A percentile compares a stretch with the other conserved stretches of the same genome.
phyloP scores from a whole-genome alignment of 1,139 yeast species.

The Yamadazyma atmosphaerica region DNA sequence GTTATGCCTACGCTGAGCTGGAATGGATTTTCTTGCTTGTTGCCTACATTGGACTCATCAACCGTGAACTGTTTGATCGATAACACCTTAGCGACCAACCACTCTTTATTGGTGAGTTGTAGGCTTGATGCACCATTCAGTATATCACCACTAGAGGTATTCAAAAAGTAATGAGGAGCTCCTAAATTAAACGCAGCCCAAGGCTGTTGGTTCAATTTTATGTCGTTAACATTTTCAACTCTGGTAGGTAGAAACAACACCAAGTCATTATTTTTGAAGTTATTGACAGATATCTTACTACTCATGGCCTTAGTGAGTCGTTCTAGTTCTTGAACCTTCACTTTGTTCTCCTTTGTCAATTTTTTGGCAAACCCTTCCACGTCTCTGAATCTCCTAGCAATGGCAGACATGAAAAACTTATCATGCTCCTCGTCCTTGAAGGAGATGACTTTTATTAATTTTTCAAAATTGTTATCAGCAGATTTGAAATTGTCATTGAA shows the following conservation, averaged over 20 bases:
- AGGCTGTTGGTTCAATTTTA: conserved; percentile 41
- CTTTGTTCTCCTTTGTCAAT: conserved; percentile 71
- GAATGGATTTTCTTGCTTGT: conserved; percentile 45
- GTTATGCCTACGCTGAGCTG: conserved; percentile 45
- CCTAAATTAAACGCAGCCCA: conserved; percentile 90
- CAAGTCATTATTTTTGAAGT: conserved; percentile 69
- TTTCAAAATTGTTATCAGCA: conserved; percentile 22
- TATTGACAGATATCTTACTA: conserved; percentile 62
- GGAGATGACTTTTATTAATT: conserved; percentile 26
- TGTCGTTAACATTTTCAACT: conserved; percentile 35
- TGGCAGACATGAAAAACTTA: conserved; percentile 58
- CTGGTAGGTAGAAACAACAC: conserved; percentile 83
- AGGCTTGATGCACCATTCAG: conserved; percentile 8
- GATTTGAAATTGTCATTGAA: conserved; percentile 21
- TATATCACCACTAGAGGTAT: conserved; percentile 24
- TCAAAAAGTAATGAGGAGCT: conserved; percentile 72
- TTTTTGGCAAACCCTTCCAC: conserved; percentile 91
- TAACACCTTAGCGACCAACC: conserved; percentile 68
- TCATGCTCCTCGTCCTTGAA: conserved; percentile 37
- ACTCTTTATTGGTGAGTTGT: conserved; percentile 48
- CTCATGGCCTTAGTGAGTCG: conserved; percentile 35
- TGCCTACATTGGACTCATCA: conserved; percentile 33
- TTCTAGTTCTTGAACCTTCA: conserved; percentile 45
- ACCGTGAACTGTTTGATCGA: conserved; percentile 50
- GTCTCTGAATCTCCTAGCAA: conserved; percentile 78